Evolutionary conservation across 164 flowering plant species (phyloP).

Genomic region (Warburgia ugandensis): DNA sequence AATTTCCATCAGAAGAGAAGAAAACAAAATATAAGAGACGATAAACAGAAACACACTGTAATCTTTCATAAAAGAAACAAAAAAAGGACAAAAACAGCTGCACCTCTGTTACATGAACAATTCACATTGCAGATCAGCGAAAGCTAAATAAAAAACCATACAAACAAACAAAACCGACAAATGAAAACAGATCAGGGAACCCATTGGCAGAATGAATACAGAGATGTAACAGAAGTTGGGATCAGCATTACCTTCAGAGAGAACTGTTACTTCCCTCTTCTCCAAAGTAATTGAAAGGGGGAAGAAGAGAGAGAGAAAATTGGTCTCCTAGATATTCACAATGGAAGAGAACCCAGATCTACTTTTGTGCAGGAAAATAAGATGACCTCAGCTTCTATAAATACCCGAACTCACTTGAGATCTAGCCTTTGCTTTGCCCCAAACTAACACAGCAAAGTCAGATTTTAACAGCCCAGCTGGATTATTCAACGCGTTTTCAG

Average conservation of each 20-base stretch:
- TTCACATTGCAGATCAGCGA: neutral
- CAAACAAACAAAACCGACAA: neutral
- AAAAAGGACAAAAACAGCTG: too few species aligned
- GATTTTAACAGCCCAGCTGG: constrained; percentile 2
- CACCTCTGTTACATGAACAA: too few species aligned
- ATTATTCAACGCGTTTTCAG: constrained; percentile 5
- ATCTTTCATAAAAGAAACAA: neutral
- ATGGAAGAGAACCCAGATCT: neutral
- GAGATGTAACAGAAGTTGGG: neutral
- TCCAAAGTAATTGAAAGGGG: neutral
- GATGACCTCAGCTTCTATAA: constrained; percentile 1
- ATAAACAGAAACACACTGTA: neutral
- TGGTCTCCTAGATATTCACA: neutral
- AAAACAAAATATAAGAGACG: neutral
- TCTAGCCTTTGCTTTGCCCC: neutral
- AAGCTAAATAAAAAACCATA: neutral
- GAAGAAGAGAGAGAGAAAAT: neutral
- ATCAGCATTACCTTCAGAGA: neutral
- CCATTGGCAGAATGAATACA: neutral
- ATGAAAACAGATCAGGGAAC: neutral
- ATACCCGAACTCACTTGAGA: constrained; percentile 2
- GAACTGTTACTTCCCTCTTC: neutral
- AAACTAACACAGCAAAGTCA: constrained; percentile 4
- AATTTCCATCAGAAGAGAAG: neutral
- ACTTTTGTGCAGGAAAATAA: constrained; percentile 1